These are phyloP conservation scores for Santalum album DNA, from an alignment of 164 flowering plant genomes.

Conservation along the genomic window DNA sequence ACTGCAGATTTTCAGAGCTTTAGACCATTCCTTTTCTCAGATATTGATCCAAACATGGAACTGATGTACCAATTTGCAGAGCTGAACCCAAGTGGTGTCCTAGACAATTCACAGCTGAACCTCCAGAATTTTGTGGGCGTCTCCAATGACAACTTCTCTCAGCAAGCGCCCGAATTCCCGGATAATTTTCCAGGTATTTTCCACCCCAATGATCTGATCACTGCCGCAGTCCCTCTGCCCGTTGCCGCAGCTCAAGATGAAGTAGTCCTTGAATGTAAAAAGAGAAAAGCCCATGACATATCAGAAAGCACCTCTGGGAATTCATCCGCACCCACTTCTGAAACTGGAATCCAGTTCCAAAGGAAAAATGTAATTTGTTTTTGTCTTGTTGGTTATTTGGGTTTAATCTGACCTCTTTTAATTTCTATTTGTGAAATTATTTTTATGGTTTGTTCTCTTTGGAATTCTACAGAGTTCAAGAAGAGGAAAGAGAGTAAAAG, in stretches of 20 bases:
- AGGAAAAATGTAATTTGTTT: slow-evolving; percentile 17
- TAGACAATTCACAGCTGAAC: slow-evolving; percentile 17
- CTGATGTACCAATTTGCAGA: slow-evolving; percentile 14
- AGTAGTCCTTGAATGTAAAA: slow-evolving; percentile 16
- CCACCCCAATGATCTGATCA: slow-evolving; percentile 6
- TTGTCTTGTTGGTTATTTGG: too few species aligned
- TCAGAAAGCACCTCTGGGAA: slow-evolving; percentile 28
- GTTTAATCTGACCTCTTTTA: neutral
- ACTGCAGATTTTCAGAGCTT: slow-evolving; percentile 25
- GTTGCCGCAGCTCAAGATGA: slow-evolving; percentile 1
- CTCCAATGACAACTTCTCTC: slow-evolving; percentile 16
- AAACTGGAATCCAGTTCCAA: slow-evolving; percentile 3
- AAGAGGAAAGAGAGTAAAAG: slow-evolving; percentile 28
- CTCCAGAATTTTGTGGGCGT: slow-evolving; percentile 22
- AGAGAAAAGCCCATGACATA: slow-evolving; percentile 26
- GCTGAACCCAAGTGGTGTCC: slow-evolving; percentile 5
- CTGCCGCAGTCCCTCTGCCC: slow-evolving; percentile 2
- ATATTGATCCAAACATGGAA: slow-evolving; percentile 25
- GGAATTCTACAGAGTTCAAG: slow-evolving; percentile 14
- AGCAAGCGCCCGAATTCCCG: slow-evolving; percentile 15
- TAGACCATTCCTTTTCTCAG: slow-evolving; percentile 18
- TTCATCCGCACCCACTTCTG: slow-evolving; percentile 23
- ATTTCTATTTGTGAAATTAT: neutral
- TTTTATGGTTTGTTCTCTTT: neutral
- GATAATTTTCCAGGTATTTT: slow-evolving; percentile 19